phyloP scores from a whole-genome alignment of 805 yeast genomes.

The Yamadazyma insecticola region DNA sequence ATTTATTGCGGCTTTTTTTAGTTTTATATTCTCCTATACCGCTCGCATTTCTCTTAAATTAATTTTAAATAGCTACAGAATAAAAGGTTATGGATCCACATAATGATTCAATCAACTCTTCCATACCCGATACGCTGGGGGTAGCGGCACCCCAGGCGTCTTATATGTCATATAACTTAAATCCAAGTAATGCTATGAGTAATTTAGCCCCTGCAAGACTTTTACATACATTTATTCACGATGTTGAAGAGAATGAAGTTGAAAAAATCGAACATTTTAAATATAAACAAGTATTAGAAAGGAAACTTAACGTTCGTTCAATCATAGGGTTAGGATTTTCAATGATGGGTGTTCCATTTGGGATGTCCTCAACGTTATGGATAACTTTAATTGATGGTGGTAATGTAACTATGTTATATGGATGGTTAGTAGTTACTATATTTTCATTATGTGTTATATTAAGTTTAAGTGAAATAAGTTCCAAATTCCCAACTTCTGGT shows the following conservation, averaged over 20 bases:
- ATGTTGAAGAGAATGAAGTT: slow-evolving; percentile 40
- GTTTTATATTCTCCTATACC: too few species aligned
- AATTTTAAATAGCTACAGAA: too few species aligned
- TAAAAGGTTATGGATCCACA: too few species aligned
- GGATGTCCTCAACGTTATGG: slow-evolving; percentile 68
- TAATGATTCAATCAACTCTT: neutral
- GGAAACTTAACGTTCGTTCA: slow-evolving; percentile 64
- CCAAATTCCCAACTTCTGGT: slow-evolving; percentile 73
- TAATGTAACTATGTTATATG: slow-evolving; percentile 69
- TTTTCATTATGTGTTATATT: slow-evolving; percentile 62
- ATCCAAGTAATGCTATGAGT: slow-evolving; percentile 5
- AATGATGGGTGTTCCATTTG: slow-evolving; percentile 78
- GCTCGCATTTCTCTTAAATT: too few species aligned
- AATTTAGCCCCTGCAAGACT: slow-evolving; percentile 10
- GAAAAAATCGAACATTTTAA: slow-evolving; percentile 68
- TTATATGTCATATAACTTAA: slow-evolving; percentile 6
- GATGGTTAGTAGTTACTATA: slow-evolving; percentile 64
- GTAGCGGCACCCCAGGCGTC: slow-evolving; percentile 6
- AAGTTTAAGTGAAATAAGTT: slow-evolving; percentile 71
- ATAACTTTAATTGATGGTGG: slow-evolving; percentile 75
- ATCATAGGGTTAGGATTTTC: slow-evolving; percentile 77
- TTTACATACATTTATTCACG: slow-evolving; percentile 7
- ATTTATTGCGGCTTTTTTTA: too few species aligned
- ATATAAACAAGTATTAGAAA: slow-evolving; percentile 66
- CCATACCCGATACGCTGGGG: neutral